Evolutionary conservation across 371 early-diverging fungal genomes (phyloP).

Genomic region (Coemansia sp.): DNA sequence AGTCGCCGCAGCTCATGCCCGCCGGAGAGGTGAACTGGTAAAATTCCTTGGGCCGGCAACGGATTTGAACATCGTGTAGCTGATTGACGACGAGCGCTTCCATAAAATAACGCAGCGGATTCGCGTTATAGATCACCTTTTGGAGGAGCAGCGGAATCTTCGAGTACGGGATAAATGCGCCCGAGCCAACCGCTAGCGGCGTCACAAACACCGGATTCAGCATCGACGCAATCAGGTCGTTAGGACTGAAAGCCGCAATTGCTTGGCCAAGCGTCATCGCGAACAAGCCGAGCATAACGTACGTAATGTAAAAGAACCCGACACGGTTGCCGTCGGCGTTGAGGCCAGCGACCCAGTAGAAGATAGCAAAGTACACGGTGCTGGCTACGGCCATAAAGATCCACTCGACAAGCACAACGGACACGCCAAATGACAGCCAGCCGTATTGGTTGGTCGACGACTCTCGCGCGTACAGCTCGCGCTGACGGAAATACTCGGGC

Average conservation of each 20-base stretch:
- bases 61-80: slow-evolving; percentile 57
- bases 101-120: slow-evolving; percentile 73
- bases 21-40: slow-evolving; percentile 57
- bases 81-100: slow-evolving; percentile 76
- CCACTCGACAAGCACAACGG: slow-evolving; percentile 56
- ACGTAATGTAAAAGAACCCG: slow-evolving; percentile 66
- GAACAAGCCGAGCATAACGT: slow-evolving; percentile 65
- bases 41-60: slow-evolving; percentile 57
- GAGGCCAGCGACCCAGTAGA: slow-evolving; percentile 73
- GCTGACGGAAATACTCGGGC: slow-evolving; percentile 72
- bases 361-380: slow-evolving; percentile 66
- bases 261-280: slow-evolving; percentile 73
- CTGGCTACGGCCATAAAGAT: slow-evolving; percentile 62
- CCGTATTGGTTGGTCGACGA: slow-evolving; percentile 71
- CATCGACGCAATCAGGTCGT: slow-evolving; percentile 61
- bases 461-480: slow-evolving; percentile 71
- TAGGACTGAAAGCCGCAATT: slow-evolving; percentile 68
- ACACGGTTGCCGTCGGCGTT: slow-evolving; percentile 54
- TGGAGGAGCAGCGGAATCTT: slow-evolving; percentile 76
- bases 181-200: slow-evolving; percentile 70
- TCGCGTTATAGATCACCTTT: slow-evolving; percentile 78
- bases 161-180: slow-evolving; percentile 65
- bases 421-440: slow-evolving; percentile 71
- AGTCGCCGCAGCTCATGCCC: slow-evolving; percentile 65
- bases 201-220: slow-evolving; percentile 74